phyloP scores from a whole-genome alignment of 257 asterid species.

The Solanum piurae region DNA sequence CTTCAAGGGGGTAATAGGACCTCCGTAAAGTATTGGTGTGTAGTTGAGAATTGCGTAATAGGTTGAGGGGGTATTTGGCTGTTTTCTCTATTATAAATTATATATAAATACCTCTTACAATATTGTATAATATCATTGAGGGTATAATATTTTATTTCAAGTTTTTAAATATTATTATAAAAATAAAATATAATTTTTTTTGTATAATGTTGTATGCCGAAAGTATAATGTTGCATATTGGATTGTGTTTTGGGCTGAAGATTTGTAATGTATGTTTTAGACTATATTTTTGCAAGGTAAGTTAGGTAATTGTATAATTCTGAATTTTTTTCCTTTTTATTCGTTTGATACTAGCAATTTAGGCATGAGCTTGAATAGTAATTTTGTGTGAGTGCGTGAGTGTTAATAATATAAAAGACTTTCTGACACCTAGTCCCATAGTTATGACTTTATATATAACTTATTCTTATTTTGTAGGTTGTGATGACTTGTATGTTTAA shows the following conservation, averaged over 20 bases:
- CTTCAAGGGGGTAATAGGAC: too few relatives aligned
- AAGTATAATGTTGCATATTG: background rate
- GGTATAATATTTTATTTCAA: background rate
- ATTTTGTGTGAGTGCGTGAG: background rate
- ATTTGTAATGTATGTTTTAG: background rate
- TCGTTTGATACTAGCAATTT: background rate
- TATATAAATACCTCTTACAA: background rate
- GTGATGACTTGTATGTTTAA: too few relatives aligned
- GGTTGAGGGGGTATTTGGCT: too few relatives aligned
- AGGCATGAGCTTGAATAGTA: background rate
- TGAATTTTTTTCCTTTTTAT: too few relatives aligned
- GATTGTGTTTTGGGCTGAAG: background rate
- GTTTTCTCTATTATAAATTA: too few relatives aligned
- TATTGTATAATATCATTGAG: background rate
- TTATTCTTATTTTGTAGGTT: too few relatives aligned
- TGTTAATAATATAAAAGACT: too few relatives aligned
- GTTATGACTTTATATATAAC: too few relatives aligned
- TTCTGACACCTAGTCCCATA: background rate
- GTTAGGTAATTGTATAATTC: background rate
- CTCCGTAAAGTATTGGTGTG: too few relatives aligned
- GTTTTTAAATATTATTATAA: too few relatives aligned
- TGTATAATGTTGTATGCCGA: background rate
- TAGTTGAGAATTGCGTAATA: too few relatives aligned
- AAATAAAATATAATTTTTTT: too few relatives aligned
- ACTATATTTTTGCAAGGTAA: background rate